phyloP scores from a whole-genome alignment of 805 yeast species.

The Candida quercuum region DNA sequence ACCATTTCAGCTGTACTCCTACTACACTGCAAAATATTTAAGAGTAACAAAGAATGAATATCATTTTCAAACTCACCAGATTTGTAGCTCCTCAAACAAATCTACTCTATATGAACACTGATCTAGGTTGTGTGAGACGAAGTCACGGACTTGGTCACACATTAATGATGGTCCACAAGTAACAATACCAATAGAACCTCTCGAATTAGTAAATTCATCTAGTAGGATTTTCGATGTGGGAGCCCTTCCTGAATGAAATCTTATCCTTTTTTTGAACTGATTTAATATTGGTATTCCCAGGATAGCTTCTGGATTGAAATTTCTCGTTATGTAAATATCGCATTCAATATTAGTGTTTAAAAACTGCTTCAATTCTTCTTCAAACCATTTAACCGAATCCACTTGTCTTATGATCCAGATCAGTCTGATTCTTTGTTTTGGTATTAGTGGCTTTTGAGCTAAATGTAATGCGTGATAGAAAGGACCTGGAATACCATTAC shows the following conservation, averaged over 20 bases:
- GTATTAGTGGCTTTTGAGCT: slow-evolving; percentile 15
- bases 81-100: slow-evolving; percentile 70
- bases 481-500: slow-evolving; percentile 48
- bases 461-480: slow-evolving; percentile 35
- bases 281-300: not conserved
- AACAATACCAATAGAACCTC: slow-evolving; percentile 45
- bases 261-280: slow-evolving; percentile 18
- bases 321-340: slow-evolving; percentile 38
- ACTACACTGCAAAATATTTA: too few relatives aligned
- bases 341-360: slow-evolving; percentile 32
- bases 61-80: slow-evolving; percentile 64
- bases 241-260: slow-evolving; percentile 43
- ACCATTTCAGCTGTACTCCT: too few relatives aligned
- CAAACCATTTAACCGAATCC: slow-evolving; percentile 46
- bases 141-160: slow-evolving; percentile 51
- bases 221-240: slow-evolving; percentile 33
- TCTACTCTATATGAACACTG: slow-evolving; percentile 48
- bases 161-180: slow-evolving; percentile 63
- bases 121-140: slow-evolving; percentile 38
- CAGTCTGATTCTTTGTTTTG: slow-evolving; percentile 35
- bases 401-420: slow-evolving; percentile 61
- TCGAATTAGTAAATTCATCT: slow-evolving; percentile 32
- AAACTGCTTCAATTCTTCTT: slow-evolving; percentile 17
- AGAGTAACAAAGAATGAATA: slow-evolving; percentile 1
- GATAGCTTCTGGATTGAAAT: slow-evolving; percentile 9